These are phyloP conservation scores for Globisporangium ultimum DNA, from an alignment of 352 stramenopile genomes.

Conservation along the genomic window DNA sequence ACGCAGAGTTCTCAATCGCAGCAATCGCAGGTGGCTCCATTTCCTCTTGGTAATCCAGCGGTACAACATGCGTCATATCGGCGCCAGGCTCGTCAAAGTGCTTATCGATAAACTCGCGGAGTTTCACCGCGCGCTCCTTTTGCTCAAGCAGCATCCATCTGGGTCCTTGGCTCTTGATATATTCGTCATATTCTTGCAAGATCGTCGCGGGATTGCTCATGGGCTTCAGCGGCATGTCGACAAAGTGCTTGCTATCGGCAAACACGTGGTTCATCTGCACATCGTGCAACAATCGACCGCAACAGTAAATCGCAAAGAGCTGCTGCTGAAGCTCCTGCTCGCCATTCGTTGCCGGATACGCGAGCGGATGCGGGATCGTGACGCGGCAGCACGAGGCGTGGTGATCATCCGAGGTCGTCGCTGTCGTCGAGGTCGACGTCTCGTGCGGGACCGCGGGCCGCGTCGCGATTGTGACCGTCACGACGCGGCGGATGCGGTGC, in stretches of 20 bases:
- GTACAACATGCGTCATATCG: constrained; percentile 36
- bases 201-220: constrained; percentile 28
- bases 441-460: too few species aligned
- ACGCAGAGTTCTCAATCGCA: constrained; percentile 17
- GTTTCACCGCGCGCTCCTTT: constrained; percentile 20
- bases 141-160: constrained; percentile 13
- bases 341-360: too few species aligned
- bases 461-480: too few species aligned
- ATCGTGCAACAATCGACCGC: constrained; percentile 46
- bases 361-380: too few species aligned
- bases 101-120: constrained; percentile 49
- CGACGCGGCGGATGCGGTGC: too few species aligned
- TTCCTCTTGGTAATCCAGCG: constrained; percentile 39
- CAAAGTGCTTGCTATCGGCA: constrained; percentile 86
- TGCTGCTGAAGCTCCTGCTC: too few species aligned
- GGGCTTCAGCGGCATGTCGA: constrained; percentile 82
- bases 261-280: constrained; percentile 71
- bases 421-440: too few species aligned
- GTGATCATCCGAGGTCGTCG: too few species aligned
- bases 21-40: constrained; percentile 25
- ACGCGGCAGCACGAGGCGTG: too few species aligned
- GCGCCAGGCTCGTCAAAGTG: constrained; percentile 63
- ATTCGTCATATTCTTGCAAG: constrained; percentile 22
- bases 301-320: constrained; percentile 34
- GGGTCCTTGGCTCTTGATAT: constrained; percentile 25